Evolutionary conservation across 139 green algal species (phyloP).

Genomic region (Microglena sp.): DNA sequence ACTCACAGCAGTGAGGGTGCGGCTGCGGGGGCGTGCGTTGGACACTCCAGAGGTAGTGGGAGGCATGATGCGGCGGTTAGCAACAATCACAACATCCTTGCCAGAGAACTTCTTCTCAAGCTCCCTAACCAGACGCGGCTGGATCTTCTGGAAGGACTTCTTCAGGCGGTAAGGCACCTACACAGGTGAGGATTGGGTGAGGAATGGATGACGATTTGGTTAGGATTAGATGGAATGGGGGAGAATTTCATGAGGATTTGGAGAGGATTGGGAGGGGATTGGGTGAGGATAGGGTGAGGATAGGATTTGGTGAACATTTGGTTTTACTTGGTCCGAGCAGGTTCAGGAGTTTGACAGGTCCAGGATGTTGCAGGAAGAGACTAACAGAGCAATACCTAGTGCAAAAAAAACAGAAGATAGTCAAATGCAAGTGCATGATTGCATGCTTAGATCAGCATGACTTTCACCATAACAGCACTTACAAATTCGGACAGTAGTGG

Average conservation of each 20-base stretch:
- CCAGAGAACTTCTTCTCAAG: constrained; percentile 99
- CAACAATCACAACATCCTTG: constrained; percentile 97
- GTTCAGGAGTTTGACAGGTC: too few species aligned
- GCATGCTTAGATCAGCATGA: too few species aligned
- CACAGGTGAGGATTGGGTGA: not conserved
- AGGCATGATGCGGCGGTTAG: constrained; percentile 87
- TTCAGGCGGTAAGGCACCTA: constrained; percentile 93
- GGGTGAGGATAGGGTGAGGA: not conserved
- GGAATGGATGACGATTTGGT: not conserved
- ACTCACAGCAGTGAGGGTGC: constrained; percentile 85
- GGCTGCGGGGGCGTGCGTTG: constrained; percentile 65
- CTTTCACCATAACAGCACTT: too few species aligned
- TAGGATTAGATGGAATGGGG: too few species aligned
- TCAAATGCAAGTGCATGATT: too few species aligned
- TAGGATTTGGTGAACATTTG: too few species aligned
- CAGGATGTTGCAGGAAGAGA: too few species aligned
- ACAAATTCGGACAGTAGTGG: too few species aligned
- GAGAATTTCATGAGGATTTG: too few species aligned
- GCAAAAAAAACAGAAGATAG: too few species aligned
- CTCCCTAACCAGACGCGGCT: constrained; percentile 93
- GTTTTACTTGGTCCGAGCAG: too few species aligned
- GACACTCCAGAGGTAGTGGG: constrained; percentile 53
- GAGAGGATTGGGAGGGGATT: not conserved
- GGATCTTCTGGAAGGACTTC: constrained; percentile 97
- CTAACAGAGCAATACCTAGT: too few species aligned